Percentiles rank a stretch among this genome's conserved stretches.
These are phyloP conservation scores for Diaporthe citrichinensis DNA, from an alignment of 2,329 filamentous ascomycete species.

Conservation along the genomic window DNA sequence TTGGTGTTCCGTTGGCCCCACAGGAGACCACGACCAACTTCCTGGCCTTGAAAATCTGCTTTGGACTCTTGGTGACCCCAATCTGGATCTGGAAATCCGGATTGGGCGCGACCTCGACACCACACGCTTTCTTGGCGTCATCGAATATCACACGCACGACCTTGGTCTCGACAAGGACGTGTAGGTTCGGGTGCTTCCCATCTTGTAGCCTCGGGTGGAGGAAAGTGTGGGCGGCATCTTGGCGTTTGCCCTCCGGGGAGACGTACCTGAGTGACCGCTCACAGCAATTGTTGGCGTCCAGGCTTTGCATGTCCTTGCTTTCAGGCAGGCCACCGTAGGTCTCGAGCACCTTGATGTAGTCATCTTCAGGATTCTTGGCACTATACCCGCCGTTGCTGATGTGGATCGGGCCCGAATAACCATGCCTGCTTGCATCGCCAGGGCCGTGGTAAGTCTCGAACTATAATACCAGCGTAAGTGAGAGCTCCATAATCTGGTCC, in stretches of 20 bases:
- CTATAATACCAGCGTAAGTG: conserved; percentile 20
- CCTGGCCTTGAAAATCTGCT: conserved; percentile 60
- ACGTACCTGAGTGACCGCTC: conserved; percentile 48
- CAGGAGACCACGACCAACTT: conserved; percentile 66
- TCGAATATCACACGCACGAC: conserved; percentile 67
- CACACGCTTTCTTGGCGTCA: conserved; percentile 63
- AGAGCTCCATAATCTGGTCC: background rate
- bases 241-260: conserved; percentile 55
- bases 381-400: conserved; percentile 62
- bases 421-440: conserved; percentile 55
- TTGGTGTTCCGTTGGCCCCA: conserved; percentile 67
- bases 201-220: conserved; percentile 50
- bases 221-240: conserved; percentile 49
- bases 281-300: conserved; percentile 57
- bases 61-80: conserved; percentile 43
- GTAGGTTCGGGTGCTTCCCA: conserved; percentile 49
- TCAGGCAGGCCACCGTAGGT: conserved; percentile 60
- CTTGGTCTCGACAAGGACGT: conserved; percentile 51
- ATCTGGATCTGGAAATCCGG: conserved; percentile 53
- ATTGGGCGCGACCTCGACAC: conserved; percentile 69
- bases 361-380: conserved; percentile 52
- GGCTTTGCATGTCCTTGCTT: conserved; percentile 63
- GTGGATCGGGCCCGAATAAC: conserved; percentile 62
- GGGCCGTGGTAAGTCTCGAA: conserved; percentile 45
- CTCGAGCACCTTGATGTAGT: conserved; percentile 61